Evolutionary conservation across 2,329 filamentous ascomycete species (phyloP), one percentile per base, ranked within the genome.

Genomic region (Colletotrichum sp.): DNA sequence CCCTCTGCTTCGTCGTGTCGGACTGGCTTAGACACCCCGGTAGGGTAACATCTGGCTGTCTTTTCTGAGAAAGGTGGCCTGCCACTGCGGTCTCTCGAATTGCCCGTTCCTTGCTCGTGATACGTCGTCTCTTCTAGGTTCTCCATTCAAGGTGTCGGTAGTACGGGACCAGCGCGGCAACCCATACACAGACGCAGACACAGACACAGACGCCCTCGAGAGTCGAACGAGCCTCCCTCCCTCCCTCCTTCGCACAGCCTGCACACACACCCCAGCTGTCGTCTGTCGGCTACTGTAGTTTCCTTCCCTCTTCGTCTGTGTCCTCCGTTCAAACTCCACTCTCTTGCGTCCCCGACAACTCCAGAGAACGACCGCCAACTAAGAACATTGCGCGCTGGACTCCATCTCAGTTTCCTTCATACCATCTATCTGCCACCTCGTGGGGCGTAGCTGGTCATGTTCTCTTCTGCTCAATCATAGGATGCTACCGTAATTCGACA

Each of bases 401-500:
- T 77, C 67, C 67, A 26, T 26, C 55, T 65, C 68, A 73, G 70
- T 71, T 71, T 71, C 73, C 63, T 77, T 71, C 74, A 77, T 74
- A 69, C 69, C 63, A 70, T 75, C 67, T 68, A 68, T 78, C 59
- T 68, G 71, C 74, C 72, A 68, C 74, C 61, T 72, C 71, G 72
- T 68, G 77, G 68, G 67, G 72, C 71, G 52, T 59, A 28, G 48
- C 65, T 60, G 71, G 30, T 61, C 60, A 70, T 69, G 63, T 43
- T 75, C 68, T 32, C 65, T 73, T 77, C 48, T 60, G 39, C 16
- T 65, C 26, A 34, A 59, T 64, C 43, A 34, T 59, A 55, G 39
- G 64, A 72, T 70, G 65, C 48, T 60, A 80, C 75, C 80, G 80
- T 81, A 77, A 61, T 77, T 73, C 32, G 48, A 72, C n/a, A 28